phyloP scores from a whole-genome alignment of 169 alveolate genomes.

The Plasmodium vivax region DNA sequence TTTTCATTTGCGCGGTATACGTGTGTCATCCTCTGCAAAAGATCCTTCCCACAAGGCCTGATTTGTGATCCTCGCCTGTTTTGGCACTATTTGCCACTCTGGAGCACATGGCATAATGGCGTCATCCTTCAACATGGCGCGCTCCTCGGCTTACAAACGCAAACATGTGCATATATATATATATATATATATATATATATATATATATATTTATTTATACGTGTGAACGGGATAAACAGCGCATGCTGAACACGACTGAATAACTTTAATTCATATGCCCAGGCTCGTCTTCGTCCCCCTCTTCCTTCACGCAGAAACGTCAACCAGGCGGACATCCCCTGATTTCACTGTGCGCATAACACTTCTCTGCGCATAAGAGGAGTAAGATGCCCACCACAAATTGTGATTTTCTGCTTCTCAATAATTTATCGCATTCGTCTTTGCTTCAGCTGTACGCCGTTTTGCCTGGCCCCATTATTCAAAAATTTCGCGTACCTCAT shows the following conservation, averaged over 20 bases:
- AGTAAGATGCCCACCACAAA: neutral
- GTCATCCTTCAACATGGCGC: neutral
- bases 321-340: neutral
- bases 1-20: neutral
- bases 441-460: neutral
- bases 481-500: neutral
- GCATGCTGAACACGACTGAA: neutral
- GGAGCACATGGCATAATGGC: neutral
- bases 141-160: neutral
- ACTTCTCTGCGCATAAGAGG: neutral
- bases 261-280: neutral
- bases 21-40: neutral
- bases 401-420: neutral
- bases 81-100: neutral
- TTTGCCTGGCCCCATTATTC: neutral
- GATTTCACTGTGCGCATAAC: neutral
- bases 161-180: neutral
- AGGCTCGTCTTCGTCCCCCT: neutral
- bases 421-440: neutral
- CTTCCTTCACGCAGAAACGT: neutral
- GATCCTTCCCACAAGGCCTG: neutral
- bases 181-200: neutral
- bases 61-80: neutral
- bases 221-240: neutral
- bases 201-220: neutral